Evolutionary conservation across 2,329 filamentous ascomycete species (phyloP), one percentile per base, ranked within the genome.

Genomic region (Penicillium glabrum): DNA sequence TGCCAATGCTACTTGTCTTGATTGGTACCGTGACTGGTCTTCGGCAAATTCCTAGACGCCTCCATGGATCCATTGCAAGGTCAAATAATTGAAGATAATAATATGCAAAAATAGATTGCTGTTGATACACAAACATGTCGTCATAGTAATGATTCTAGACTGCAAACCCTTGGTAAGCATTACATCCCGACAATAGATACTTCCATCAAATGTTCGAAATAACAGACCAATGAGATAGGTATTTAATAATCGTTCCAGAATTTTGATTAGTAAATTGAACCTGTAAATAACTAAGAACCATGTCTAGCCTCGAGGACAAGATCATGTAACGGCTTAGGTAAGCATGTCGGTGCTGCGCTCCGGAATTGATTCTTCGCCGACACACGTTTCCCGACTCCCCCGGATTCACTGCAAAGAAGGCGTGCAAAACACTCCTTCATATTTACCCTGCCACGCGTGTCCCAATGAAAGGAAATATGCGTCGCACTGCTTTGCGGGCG

Each of bases 11-110:
- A 89, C 88, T 64, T 92, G 93, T 62, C 76, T 99, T 63, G 88
- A 91, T 41, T 98, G 91, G 89, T 98, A 97, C 75, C 83, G 85
- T 62, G 77, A 82, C 31, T 98, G 93, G 93, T 85, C 88, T 13
- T 77, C 74, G 60, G 77, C 77, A 50, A 79, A 89, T 43, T 59
- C 67, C n/a, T 74, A 27, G 41, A 24, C n/a, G 10, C 14, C 5
- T 33, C 31, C 31, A 16, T 16, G 8, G 16, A 50, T 26, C 1
- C 5, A 33, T 27, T 13, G 26, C 19, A 27, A 11, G 23, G n/a
- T 33, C 13, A 51, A 51, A 39, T 14, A 23, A 41, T 27, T 19
- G 24, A 16, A 29, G 37, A 50, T 51, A 46, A 13, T 49, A 51
- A 56, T 52, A 45, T 56, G 26, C 37, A 44, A 26, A 45, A 44